Conservation (phyloP, 768 basidiomycete genomes). For the Boletellus sp. region DNA sequence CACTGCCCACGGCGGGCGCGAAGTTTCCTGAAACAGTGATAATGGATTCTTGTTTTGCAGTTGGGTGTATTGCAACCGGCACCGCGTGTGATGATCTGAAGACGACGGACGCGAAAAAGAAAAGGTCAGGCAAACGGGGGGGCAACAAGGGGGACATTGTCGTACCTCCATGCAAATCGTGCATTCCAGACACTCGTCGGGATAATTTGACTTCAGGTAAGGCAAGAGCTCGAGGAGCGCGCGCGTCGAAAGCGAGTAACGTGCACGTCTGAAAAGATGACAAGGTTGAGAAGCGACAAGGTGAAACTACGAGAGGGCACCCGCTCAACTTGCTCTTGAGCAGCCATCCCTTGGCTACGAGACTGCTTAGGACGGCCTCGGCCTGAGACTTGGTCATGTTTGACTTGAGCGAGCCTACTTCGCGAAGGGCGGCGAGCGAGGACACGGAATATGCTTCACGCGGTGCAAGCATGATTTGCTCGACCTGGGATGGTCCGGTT, state of each 20-base stretch:
- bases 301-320: neutral
- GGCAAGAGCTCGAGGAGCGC: conserved; percentile 67
- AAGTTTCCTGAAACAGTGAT: conserved; percentile 57
- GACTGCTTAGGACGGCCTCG: conserved; percentile 67
- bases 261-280: conserved; percentile 45
- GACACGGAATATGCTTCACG: conserved; percentile 72
- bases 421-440: conserved; percentile 72
- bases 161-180: conserved; percentile 67
- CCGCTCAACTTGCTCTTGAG: conserved; percentile 65
- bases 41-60: conserved; percentile 64
- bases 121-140: neutral
- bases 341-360: conserved; percentile 82
- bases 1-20: conserved; percentile 45
- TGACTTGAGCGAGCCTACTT: conserved; percentile 54
- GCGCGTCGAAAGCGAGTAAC: conserved; percentile 75
- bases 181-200: conserved; percentile 69
- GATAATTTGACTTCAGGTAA: conserved; percentile 72
- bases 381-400: conserved; percentile 75
- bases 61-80: conserved; percentile 55
- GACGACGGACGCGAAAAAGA: neutral
- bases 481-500: conserved; percentile 51
- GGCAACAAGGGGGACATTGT: neutral
- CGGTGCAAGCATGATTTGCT: conserved; percentile 83
- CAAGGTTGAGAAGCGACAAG: neutral
- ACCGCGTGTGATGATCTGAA: conserved; percentile 67